phyloP scores from a whole-genome alignment of 1,139 yeast species.

The Williopsis jadinii region DNA sequence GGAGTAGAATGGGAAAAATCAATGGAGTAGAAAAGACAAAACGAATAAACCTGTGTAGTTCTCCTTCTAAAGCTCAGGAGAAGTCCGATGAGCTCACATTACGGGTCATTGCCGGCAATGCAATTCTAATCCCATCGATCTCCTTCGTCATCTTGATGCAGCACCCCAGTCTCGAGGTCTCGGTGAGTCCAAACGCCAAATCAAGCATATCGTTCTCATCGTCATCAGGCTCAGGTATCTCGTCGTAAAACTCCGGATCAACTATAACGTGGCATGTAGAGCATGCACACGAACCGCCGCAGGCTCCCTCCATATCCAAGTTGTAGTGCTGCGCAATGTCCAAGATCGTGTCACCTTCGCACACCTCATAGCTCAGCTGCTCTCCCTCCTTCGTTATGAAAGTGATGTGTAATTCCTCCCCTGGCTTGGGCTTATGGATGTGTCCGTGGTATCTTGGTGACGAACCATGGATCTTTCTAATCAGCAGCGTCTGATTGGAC shows the following conservation, averaged over 20 bases:
- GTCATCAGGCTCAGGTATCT: slow-evolving; percentile 90
- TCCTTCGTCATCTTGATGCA: slow-evolving; percentile 87
- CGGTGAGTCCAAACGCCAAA: slow-evolving; percentile 93
- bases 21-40: too few species aligned
- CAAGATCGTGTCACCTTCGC: slow-evolving; percentile 85
- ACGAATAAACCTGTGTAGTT: background rate
- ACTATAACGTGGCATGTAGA: slow-evolving; percentile 95
- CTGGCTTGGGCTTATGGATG: slow-evolving; percentile 82
- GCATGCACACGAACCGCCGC: slow-evolving; percentile 99
- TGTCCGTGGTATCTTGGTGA: slow-evolving; percentile 56
- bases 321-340: slow-evolving; percentile 95
- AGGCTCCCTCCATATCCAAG: slow-evolving; percentile 96
- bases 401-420: slow-evolving; percentile 81
- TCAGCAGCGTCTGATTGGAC: slow-evolving; percentile 14
- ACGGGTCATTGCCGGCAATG: slow-evolving; percentile 95
- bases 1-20: too few species aligned
- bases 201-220: slow-evolving; percentile 99
- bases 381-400: slow-evolving; percentile 90
- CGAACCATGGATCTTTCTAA: slow-evolving; percentile 20
- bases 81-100: slow-evolving; percentile 80
- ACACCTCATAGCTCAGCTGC: slow-evolving; percentile 74
- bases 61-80: slow-evolving; percentile 13
- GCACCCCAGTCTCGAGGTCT: slow-evolving; percentile 93
- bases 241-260: slow-evolving; percentile 90
- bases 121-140: slow-evolving; percentile 90